These are phyloP conservation scores for Knoxdaviesia capensis DNA, from an alignment of 2,329 filamentous ascomycete species.

Conservation along the genomic window DNA sequence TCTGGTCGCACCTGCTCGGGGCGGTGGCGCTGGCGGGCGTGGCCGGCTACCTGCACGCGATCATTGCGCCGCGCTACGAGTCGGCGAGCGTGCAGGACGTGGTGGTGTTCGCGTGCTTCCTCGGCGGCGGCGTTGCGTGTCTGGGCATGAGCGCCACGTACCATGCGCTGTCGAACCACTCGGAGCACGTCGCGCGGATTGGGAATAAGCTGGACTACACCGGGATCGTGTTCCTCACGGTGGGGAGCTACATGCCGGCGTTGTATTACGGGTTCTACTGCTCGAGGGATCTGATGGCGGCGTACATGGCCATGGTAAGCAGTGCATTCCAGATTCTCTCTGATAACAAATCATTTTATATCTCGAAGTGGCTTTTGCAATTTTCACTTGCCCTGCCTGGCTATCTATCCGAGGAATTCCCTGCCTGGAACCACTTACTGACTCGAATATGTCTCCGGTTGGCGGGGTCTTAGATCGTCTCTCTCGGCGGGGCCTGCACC, in stretches of 20 bases:
- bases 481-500: constrained; percentile 58
- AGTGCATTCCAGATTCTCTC: neutral
- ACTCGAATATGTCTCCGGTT: too few relatives aligned
- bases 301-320: constrained; percentile 59
- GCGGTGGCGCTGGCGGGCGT: constrained; percentile 34
- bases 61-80: constrained; percentile 44
- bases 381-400: too few relatives aligned
- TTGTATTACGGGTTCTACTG: constrained; percentile 76
- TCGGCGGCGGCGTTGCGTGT: constrained; percentile 51
- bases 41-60: constrained; percentile 30
- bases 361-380: too few relatives aligned
- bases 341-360: neutral
- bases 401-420: too few relatives aligned
- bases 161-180: constrained; percentile 75
- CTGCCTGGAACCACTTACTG: too few relatives aligned
- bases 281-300: constrained; percentile 38
- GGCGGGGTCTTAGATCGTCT: constrained; percentile 39
- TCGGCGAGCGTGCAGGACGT: constrained; percentile 42
- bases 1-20: constrained; percentile 46
- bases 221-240: constrained; percentile 80
- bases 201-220: constrained; percentile 91
- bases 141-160: constrained; percentile 69
- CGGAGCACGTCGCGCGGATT: constrained; percentile 52
- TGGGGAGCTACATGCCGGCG: constrained; percentile 76
- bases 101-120: constrained; percentile 60